Base-by-base conservation (phyloP, 2,329 filamentous ascomycete species). In the Phialophora chinensis region DNA sequence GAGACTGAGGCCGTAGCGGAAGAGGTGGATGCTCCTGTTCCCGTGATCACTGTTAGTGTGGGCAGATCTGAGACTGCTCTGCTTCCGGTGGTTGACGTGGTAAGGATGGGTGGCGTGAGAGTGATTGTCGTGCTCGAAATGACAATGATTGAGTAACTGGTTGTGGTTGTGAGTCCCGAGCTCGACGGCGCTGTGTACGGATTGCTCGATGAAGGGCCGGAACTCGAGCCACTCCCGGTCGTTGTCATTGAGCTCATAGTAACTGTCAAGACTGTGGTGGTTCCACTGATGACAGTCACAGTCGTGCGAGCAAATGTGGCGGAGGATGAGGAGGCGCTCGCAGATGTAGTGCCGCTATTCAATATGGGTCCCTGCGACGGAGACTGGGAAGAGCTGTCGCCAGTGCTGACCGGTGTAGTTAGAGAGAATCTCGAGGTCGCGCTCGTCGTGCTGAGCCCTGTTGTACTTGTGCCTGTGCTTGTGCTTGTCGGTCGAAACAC, bases 51-150 rank as follows among this genome's bases (percentile, higher is more conserved):
- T 4, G 64, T 65, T 29, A 69, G 38, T 8, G 67, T 69, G 12
- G 66, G 63, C 31, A 54, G 58, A 10, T 59, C 59, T 25, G 55
- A 53, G 7, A 38, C 23, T 44, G 57, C 68, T 52, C 44, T 29
- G 3, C 12, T 59, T 17, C 33, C 42, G 11, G 12, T 42, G 25
- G 27, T 55, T 42, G 58, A 42, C n/a, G 20, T 31, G 11, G 31
- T n/a, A 12, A 17, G 29, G 14, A 25, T 35, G 25, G 50, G 25
- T 4, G 49, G 63, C 7, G 62, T 63, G 27, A 70, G 54, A 10
- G 68, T 65, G n/a, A 69, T 66, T 29, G 66, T 69, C 6, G 68
- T 70, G 58, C 68, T 70, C 20, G 68, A 69, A 23, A 68, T 57
- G 29, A 70, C 64, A 33, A 69, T 66, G 58, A 70, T 67, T 2